Percentiles rank a stretch among this genome's conserved stretches.
phyloP scores from a whole-genome alignment of 2,329 filamentous ascomycete species.

The Didymosphaeria variabile region DNA sequence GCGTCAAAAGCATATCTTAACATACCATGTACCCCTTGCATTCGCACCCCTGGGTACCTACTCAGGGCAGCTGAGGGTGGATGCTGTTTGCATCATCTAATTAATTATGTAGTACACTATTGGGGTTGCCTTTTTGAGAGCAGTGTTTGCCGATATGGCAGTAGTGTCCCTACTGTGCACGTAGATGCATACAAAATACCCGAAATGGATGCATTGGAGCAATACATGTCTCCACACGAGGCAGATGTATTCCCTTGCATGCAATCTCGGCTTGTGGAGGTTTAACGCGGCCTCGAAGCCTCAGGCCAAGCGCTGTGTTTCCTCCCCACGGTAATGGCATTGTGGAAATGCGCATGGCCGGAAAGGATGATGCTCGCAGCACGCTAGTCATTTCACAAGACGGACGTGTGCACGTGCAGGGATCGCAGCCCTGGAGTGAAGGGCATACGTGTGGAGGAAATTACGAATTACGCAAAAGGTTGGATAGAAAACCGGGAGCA shows the following conservation, averaged over 20 bases:
- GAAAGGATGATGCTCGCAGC: too few relatives aligned
- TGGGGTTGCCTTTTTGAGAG: background rate
- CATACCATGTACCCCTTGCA: background rate
- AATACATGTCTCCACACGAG: background rate
- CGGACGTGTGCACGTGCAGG: background rate
- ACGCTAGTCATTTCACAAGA: too few relatives aligned
- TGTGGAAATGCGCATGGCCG: background rate
- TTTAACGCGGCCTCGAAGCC: too few relatives aligned
- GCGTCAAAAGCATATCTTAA: constrained; percentile 1
- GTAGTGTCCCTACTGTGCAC: background rate
- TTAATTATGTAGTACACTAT: constrained; percentile 3
- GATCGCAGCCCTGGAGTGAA: background rate
- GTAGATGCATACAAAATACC: background rate
- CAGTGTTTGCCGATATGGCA: background rate
- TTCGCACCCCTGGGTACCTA: background rate
- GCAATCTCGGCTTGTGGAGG: too few relatives aligned
- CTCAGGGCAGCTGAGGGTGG: background rate
- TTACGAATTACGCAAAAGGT: constrained; percentile 4
- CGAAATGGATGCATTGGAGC: background rate
- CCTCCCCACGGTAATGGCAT: background rate
- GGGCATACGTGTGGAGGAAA: constrained; percentile 11
- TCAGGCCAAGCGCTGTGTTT: too few relatives aligned
- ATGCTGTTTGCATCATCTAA: background rate
- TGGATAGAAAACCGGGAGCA: background rate
- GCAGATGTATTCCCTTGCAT: background rate